Percentiles rank a stretch among this genome's conserved stretches.
Conservation (phyloP, 495 filamentous ascomycete species). For the Eremomyces bilateralis region DNA sequence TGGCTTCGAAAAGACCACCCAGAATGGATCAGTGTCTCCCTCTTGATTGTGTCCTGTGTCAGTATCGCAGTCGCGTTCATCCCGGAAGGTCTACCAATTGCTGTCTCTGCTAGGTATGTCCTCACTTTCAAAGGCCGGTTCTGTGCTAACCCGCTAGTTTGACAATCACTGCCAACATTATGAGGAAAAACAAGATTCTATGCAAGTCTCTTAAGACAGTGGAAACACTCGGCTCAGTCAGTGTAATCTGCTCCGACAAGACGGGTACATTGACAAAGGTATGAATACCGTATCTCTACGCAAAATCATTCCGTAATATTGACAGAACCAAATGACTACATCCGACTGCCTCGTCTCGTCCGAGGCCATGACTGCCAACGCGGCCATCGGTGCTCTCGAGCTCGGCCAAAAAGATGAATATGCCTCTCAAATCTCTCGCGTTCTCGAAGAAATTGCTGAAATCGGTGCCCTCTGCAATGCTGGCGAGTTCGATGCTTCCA, state of each 20-base stretch:
- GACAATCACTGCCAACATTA: constrained; percentile 37
- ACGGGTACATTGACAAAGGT: constrained; percentile 41
- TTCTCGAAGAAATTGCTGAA: background rate
- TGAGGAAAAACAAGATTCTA: constrained; percentile 40
- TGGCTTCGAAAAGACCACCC: constrained; percentile 39
- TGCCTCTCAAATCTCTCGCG: background rate
- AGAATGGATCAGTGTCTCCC: constrained; percentile 43
- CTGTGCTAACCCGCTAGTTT: constrained; percentile 24
- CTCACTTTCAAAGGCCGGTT: background rate
- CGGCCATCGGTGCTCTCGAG: background rate
- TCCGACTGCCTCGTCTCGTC: background rate
- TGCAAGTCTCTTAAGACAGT: constrained; percentile 46
- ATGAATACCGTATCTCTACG: constrained; percentile 5
- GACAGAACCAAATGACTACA: constrained; percentile 23
- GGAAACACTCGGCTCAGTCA: constrained; percentile 46
- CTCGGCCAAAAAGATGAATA: background rate
- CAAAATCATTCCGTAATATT: background rate
- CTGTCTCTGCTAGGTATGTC: constrained; percentile 16
- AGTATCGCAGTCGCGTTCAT: constrained; percentile 52
- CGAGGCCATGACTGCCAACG: background rate
- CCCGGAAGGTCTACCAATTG: constrained; percentile 48
- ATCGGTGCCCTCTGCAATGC: constrained; percentile 45
- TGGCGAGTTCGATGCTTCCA: constrained; percentile 42
- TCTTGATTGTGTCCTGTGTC: constrained; percentile 44
- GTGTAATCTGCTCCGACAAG: constrained; percentile 47